A percentile compares a stretch with the other conserved stretches of the same genome.
Conservation (phyloP, 192 early-diverging fungal species). For the Podochytrium sp. region DNA sequence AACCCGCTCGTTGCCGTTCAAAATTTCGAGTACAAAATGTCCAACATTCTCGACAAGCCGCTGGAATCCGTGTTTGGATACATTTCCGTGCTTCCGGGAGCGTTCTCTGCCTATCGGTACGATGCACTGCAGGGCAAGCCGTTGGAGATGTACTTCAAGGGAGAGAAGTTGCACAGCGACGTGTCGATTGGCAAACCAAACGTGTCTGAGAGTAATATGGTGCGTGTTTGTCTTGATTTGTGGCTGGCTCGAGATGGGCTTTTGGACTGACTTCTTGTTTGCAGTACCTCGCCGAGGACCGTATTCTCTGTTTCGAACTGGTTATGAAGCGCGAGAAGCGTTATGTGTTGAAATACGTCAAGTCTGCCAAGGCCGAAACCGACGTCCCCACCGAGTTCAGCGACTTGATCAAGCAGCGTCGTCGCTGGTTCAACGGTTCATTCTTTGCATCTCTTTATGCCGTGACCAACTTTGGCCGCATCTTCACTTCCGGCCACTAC, state of each 20-base stretch:
- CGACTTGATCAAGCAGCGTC: conserved; percentile 81
- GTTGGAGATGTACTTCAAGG: conserved; percentile 74
- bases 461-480: conserved; percentile 57
- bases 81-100: conserved; percentile 86
- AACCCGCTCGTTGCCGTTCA: conserved; percentile 80
- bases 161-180: conserved; percentile 46
- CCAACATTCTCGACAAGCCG: conserved; percentile 83
- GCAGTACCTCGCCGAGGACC: conserved; percentile 69
- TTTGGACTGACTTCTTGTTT: background rate
- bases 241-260: background rate
- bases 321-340: conserved; percentile 64
- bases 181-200: conserved; percentile 38
- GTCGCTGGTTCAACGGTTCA: conserved; percentile 81
- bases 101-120: conserved; percentile 85
- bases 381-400: conserved; percentile 74
- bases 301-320: conserved; percentile 86
- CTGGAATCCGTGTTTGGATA: conserved; percentile 89
- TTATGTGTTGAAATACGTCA: conserved; percentile 73
- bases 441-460: conserved; percentile 80
- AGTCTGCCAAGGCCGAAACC: conserved; percentile 68
- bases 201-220: background rate
- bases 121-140: conserved; percentile 70
- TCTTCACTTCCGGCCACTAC: conserved; percentile 59
- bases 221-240: background rate
- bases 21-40: conserved; percentile 92